A percentile compares a stretch with the other conserved stretches of the same genome.
Conservation (phyloP, 139 green algal species). For the Pseudopediastrum boryanum region DNA sequence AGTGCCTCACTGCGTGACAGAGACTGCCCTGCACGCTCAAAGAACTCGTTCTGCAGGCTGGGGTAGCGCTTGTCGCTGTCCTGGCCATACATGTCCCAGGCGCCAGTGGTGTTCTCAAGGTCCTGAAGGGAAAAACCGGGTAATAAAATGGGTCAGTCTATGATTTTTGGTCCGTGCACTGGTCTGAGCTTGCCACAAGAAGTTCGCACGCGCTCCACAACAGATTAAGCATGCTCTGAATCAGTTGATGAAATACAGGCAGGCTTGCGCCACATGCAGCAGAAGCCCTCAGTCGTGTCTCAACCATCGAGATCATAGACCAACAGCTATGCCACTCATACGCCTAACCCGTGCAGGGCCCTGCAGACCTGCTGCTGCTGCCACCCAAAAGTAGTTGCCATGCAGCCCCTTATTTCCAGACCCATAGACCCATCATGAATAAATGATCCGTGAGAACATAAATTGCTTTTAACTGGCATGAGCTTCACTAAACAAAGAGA, state of each 20-base stretch:
- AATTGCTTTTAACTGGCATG: too few species aligned
- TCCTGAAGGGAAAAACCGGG: slow-evolving; percentile 61
- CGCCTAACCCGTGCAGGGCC: too few species aligned
- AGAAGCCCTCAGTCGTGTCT: too few species aligned
- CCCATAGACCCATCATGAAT: too few species aligned
- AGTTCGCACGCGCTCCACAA: not conserved
- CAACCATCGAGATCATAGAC: too few species aligned
- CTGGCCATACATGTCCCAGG: slow-evolving; percentile 94
- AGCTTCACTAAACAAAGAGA: too few species aligned
- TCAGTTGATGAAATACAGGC: not conserved
- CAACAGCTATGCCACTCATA: too few species aligned
- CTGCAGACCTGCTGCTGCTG: too few species aligned
- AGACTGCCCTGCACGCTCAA: slow-evolving; percentile 82
- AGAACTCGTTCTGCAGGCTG: slow-evolving; percentile 89
- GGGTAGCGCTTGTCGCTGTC: slow-evolving; percentile 89
- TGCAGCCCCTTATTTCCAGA: too few species aligned
- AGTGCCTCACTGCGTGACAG: slow-evolving; percentile 88
- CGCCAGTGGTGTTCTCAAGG: slow-evolving; percentile 91
- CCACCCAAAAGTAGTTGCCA: too few species aligned
- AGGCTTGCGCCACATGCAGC: not conserved
- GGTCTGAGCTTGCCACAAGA: not conserved
- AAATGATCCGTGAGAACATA: too few species aligned
- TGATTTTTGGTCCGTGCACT: not conserved
- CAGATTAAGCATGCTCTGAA: not conserved
- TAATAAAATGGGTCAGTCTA: not conserved